Conservation (phyloP, 1,284 basidiomycete species). For the Microbotryum intermedium region DNA sequence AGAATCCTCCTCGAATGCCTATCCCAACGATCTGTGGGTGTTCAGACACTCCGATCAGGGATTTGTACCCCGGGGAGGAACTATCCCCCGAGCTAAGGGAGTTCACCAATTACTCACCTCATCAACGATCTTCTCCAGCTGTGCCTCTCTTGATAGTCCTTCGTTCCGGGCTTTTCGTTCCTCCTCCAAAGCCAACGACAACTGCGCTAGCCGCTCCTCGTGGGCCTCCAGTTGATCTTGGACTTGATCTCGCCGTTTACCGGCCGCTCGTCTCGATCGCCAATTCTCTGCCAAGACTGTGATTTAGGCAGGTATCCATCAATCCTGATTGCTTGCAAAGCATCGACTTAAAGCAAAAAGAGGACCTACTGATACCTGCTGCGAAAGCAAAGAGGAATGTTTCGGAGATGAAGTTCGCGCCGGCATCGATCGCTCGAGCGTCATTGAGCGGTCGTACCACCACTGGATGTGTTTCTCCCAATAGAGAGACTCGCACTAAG, state of each 20-base stretch:
- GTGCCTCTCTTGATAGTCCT: background rate
- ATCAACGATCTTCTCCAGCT: constrained; percentile 22
- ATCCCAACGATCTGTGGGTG: constrained; percentile 20
- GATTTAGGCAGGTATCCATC: accelerated
- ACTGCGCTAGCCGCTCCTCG: constrained; percentile 6
- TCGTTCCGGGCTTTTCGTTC: constrained; percentile 1
- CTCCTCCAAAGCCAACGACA: constrained; percentile 2
- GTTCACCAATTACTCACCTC: constrained; percentile 9
- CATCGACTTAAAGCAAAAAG: no score
- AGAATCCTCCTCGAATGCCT: constrained; percentile 25
- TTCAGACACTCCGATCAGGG: background rate
- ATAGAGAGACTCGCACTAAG: constrained; percentile 18
- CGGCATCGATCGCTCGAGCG: constrained; percentile 25
- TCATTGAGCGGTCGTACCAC: constrained; percentile 23
- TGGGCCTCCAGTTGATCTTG: constrained; percentile 15
- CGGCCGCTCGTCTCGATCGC: constrained; percentile 11
- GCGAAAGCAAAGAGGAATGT: constrained; percentile 12
- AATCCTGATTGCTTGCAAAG: background rate
- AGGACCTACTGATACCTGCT: constrained; percentile 2
- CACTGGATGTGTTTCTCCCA: constrained; percentile 24
- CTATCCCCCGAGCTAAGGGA: background rate
- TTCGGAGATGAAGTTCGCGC: constrained; percentile 29
- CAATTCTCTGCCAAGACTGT: constrained; percentile 27
- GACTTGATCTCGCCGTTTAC: constrained; percentile 17
- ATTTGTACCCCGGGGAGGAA: background rate